Conservation (phyloP, 768 basidiomycete species). For the Agaricus sinodeliciosus region DNA sequence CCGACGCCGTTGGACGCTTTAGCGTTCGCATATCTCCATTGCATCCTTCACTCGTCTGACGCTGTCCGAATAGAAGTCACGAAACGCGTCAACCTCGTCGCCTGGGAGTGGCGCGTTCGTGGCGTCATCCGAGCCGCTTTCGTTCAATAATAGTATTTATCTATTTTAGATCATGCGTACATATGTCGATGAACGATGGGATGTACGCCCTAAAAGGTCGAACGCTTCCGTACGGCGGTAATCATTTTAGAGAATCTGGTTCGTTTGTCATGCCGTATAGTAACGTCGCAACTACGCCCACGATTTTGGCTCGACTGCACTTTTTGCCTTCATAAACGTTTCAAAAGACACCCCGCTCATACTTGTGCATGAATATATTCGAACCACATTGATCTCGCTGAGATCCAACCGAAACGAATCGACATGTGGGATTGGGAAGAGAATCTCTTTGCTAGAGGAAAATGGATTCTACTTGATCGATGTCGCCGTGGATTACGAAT, state of each 20-base stretch:
- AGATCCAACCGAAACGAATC: conserved; percentile 18
- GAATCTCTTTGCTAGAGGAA: conserved; percentile 16
- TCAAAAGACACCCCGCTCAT: conserved; percentile 33
- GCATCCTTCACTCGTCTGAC: conserved; percentile 43
- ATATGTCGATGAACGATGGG: too few species aligned
- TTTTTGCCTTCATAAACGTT: conserved; percentile 18
- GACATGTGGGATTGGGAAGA: too few species aligned
- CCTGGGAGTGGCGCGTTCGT: conserved; percentile 72
- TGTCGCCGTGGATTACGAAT: too few species aligned
- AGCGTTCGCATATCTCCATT: conserved; percentile 75
- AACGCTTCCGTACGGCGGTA: conserved; percentile 54
- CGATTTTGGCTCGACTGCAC: background rate
- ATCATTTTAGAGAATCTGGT: conserved; percentile 75
- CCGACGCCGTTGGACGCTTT: conserved; percentile 82
- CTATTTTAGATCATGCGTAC: background rate
- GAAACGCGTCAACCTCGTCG: conserved; percentile 68
- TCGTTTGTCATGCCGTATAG: too few species aligned
- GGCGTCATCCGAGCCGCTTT: conserved; percentile 51
- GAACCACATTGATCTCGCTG: conserved; percentile 31
- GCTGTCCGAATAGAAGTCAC: conserved; percentile 56
- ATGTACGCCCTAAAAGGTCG: too few species aligned
- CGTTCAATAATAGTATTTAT: conserved; percentile 13
- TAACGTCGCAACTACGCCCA: background rate
- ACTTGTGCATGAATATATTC: conserved; percentile 38
- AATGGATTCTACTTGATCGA: conserved; percentile 21